These are phyloP conservation scores for Pythium biforme DNA, from an alignment of 352 stramenopile genomes.

Conservation along the genomic window DNA sequence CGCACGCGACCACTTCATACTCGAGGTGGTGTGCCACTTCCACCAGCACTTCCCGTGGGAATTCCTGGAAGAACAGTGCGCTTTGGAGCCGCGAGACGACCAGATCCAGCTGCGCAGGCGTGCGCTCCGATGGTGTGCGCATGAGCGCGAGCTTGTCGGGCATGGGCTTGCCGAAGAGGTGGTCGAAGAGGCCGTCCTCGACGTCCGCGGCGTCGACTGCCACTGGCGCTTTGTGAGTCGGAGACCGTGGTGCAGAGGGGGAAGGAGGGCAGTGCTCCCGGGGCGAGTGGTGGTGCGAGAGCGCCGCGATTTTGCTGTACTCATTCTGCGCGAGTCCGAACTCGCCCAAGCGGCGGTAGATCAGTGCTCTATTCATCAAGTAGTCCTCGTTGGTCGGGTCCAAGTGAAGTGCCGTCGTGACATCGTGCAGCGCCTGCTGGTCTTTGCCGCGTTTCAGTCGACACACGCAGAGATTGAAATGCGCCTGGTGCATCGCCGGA, in stretches of 20 bases:
- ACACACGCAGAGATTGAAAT: conserved; percentile 42
- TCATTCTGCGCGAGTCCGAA: conserved; percentile 30
- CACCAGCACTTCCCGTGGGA: conserved; percentile 39
- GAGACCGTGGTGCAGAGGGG: conserved; percentile 5
- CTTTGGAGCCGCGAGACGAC: conserved; percentile 56
- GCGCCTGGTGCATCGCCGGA: conserved; percentile 52
- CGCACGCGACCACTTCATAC: conserved; percentile 66
- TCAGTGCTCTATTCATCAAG: conserved; percentile 26
- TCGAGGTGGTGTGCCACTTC: conserved; percentile 52
- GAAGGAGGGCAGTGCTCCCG: neutral
- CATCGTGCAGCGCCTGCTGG: conserved; percentile 24
- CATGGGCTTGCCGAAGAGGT: conserved; percentile 67
- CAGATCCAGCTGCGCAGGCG: conserved; percentile 37
- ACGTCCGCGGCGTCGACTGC: conserved; percentile 16
- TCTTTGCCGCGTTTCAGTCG: conserved; percentile 25
- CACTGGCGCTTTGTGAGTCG: neutral
- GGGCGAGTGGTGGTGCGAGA: neutral
- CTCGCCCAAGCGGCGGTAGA: conserved; percentile 30
- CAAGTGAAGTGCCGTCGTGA: conserved; percentile 26
- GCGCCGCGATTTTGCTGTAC: conserved; percentile 25
- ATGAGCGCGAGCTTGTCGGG: conserved; percentile 63
- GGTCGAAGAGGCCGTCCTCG: conserved; percentile 60
- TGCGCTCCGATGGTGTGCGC: conserved; percentile 40
- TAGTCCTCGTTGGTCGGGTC: conserved; percentile 25
- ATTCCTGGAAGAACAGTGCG: conserved; percentile 70